Percentiles rank a stretch among this genome's conserved stretches.
Evolutionary conservation across 306 rosid species (phyloP).

Genomic region (Inga leiocalycina): DNA sequence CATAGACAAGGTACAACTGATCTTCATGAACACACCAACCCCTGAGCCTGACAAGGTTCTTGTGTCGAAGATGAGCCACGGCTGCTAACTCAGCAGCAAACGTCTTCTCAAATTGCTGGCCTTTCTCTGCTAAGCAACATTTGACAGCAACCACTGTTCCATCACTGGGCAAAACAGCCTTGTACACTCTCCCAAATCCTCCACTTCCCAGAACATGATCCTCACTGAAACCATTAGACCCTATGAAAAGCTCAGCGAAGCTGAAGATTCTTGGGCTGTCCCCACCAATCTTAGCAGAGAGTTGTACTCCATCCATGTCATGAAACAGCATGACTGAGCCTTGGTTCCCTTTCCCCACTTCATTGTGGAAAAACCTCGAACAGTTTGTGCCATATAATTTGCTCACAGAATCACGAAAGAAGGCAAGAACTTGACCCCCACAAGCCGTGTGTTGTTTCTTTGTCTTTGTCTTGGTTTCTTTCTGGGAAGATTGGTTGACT

Average conservation of each 20-base stretch:
- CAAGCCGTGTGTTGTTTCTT: conserved; percentile 41
- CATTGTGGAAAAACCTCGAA: conserved; percentile 38
- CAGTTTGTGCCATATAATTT: conserved; percentile 42
- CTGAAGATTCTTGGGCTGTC: conserved; percentile 88
- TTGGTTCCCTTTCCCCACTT: conserved; percentile 23
- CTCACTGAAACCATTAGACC: conserved; percentile 79
- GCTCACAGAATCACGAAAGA: conserved; percentile 47
- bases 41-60: conserved; percentile 84
- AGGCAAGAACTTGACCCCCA: conserved; percentile 47
- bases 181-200: conserved; percentile 85
- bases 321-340: conserved; percentile 47
- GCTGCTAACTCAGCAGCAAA: conserved; percentile 83
- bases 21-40: conserved; percentile 96
- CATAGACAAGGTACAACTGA: conserved; percentile 73
- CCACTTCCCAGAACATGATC: conserved; percentile 85
- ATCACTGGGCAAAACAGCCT: conserved; percentile 84
- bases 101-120: conserved; percentile 83
- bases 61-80: conserved; percentile 92
- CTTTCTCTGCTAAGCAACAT: conserved; percentile 81
- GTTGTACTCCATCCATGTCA: conserved; percentile 81
- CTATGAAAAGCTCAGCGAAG: conserved; percentile 85
- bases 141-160: conserved; percentile 93
- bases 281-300: conserved; percentile 63
- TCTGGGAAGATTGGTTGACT: conserved; percentile 31
- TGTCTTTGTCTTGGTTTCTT: conserved; percentile 25